These are phyloP conservation scores for Paecilomyces fulvus DNA, from an alignment of 2,329 filamentous ascomycete genomes.

Conservation along the genomic window DNA sequence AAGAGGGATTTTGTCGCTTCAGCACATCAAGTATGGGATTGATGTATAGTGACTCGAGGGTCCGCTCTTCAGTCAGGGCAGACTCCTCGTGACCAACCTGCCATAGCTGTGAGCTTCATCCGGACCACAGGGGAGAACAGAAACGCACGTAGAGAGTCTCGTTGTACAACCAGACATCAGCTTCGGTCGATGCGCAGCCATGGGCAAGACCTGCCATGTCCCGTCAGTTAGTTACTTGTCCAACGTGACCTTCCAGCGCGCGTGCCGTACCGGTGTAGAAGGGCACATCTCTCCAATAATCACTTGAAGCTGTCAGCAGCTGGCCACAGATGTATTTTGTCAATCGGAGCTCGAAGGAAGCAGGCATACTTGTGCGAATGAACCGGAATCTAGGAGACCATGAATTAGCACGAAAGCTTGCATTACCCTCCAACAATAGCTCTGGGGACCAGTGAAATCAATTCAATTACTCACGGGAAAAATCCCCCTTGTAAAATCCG, in stretches of 20 bases:
- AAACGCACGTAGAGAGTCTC: slow-evolving; percentile 44
- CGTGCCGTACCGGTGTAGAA: slow-evolving; percentile 35
- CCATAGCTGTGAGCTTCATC: slow-evolving; percentile 2
- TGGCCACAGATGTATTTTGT: not conserved
- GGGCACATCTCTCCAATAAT: slow-evolving; percentile 46
- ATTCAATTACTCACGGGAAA: slow-evolving; percentile 40
- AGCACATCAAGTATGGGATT: slow-evolving; percentile 51
- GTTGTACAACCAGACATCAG: slow-evolving; percentile 53
- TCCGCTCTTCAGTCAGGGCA: slow-evolving; percentile 45
- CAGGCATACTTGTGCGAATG: slow-evolving; percentile 34
- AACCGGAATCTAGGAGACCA: slow-evolving; percentile 26
- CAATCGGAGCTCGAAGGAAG: not conserved
- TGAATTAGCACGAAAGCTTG: not conserved
- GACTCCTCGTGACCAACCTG: slow-evolving; percentile 49
- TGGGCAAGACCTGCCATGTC: slow-evolving; percentile 41
- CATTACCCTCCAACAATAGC: not conserved
- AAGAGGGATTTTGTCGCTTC: slow-evolving; percentile 47
- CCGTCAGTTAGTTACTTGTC: slow-evolving; percentile 11
- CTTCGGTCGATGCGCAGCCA: slow-evolving; percentile 51
- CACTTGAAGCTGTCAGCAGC: slow-evolving; percentile 43
- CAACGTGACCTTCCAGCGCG: not conserved
- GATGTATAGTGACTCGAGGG: slow-evolving; percentile 51
- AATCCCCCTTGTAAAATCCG: slow-evolving; percentile 52
- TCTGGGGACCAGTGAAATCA: no score
- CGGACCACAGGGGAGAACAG: not conserved